Conservation (phyloP, 306 rosid species). For the Fagus sylvatica region DNA sequence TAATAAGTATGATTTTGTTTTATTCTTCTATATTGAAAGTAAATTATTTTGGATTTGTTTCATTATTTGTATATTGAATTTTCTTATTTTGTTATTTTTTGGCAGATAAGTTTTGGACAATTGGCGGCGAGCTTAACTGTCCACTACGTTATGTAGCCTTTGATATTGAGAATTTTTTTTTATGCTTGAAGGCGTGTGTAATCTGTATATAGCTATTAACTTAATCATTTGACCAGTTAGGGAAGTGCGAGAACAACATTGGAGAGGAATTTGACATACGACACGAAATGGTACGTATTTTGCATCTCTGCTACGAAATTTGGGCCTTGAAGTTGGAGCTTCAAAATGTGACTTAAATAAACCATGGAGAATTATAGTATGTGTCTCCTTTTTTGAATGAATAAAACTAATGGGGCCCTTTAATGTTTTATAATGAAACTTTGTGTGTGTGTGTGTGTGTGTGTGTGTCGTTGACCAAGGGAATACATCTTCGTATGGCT, state of each 20-base stretch:
- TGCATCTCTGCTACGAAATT: constrained; percentile 9
- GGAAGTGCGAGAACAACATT: background rate
- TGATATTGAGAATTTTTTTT: constrained; percentile 10
- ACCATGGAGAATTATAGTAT: background rate
- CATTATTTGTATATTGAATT: background rate
- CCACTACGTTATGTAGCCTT: background rate
- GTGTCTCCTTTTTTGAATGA: background rate
- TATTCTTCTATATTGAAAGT: background rate
- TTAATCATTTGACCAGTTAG: background rate
- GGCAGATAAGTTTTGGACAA: constrained; percentile 23
- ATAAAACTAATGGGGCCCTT: background rate
- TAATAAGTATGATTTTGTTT: background rate
- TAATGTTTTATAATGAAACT: background rate
- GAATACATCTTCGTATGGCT: background rate
- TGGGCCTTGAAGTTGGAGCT: constrained; percentile 22
- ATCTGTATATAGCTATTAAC: background rate
- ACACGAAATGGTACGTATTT: constrained; percentile 52
- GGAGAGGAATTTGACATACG: constrained; percentile 24
- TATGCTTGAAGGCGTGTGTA: background rate
- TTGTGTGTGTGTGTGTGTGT: background rate
- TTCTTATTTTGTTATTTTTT: background rate
- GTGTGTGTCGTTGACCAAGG: background rate
- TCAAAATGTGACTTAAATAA: constrained; percentile 12
- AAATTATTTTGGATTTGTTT: background rate
- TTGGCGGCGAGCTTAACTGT: background rate